A percentile compares a stretch with the other conserved stretches of the same genome.
These are phyloP conservation scores for Zasmidium citrigriseum DNA, from an alignment of 2,329 filamentous ascomycete species.

Conservation along the genomic window DNA sequence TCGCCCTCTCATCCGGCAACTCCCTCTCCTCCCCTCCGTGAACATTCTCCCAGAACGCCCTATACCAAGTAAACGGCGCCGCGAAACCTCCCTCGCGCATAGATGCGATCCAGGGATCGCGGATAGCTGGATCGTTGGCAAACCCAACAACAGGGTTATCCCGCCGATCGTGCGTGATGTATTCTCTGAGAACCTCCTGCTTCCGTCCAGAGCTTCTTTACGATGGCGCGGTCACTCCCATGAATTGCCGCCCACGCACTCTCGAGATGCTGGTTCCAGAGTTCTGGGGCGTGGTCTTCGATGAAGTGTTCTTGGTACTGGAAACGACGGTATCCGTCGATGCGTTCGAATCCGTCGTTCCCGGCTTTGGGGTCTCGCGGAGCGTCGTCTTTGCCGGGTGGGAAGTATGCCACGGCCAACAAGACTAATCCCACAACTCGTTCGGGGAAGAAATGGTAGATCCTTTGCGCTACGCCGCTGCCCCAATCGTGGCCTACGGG, in stretches of 20 bases:
- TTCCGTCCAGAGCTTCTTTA: constrained; percentile 39
- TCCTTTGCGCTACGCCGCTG: constrained; percentile 39
- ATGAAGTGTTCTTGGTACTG: constrained; percentile 50
- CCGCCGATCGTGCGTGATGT: constrained; percentile 16
- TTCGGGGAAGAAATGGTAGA: constrained; percentile 44
- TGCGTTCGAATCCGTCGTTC: constrained; percentile 34
- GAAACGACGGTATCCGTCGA: constrained; percentile 38
- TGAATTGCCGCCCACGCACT: constrained; percentile 19
- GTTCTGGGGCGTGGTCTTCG: constrained; percentile 13
- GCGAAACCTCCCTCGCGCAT: constrained; percentile 35
- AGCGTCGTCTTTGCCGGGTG: constrained; percentile 34
- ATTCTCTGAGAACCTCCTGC: constrained; percentile 37
- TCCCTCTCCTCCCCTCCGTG: constrained; percentile 22
- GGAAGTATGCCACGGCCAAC: constrained; percentile 44
- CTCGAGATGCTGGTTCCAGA: constrained; percentile 18
- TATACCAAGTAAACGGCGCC: constrained; percentile 39
- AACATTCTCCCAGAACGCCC: constrained; percentile 23
- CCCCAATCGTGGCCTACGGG: constrained; percentile 30
- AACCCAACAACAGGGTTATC: constrained; percentile 33
- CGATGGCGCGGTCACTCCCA: constrained; percentile 13
- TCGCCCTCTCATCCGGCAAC: background rate
- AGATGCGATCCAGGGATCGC: constrained; percentile 36
- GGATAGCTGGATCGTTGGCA: constrained; percentile 32
- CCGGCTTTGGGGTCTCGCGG: constrained; percentile 34
- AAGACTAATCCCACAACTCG: constrained; percentile 43